Evolutionary conservation across 1,139 yeast genomes (phyloP).

Genomic region (Yamadazyma aaseri): DNA sequence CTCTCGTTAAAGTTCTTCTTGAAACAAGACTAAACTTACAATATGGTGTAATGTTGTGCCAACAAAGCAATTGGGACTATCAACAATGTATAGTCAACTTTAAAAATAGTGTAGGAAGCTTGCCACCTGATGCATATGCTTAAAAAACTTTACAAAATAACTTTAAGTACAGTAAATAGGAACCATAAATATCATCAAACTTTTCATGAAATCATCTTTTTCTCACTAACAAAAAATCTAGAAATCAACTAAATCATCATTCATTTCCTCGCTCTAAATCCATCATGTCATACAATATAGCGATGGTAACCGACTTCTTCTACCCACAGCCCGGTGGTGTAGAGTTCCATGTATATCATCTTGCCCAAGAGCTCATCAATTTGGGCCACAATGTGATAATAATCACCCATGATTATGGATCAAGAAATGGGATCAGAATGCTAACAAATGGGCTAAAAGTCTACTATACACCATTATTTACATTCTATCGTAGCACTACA

Average conservation of each 20-base stretch:
- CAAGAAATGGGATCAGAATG: conserved; percentile 76
- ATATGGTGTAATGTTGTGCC: conserved; percentile 80
- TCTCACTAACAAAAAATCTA: too few species aligned
- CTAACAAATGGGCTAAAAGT: conserved; percentile 90
- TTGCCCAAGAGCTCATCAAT: conserved; percentile 70
- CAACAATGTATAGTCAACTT: conserved; percentile 70
- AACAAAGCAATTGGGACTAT: conserved; percentile 86
- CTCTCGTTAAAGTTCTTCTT: conserved; percentile 61
- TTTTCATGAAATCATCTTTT: too few species aligned
- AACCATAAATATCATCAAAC: too few species aligned
- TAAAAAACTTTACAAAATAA: too few species aligned
- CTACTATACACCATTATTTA: conserved; percentile 82
- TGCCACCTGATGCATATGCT: conserved; percentile 44
- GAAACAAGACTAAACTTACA: conserved; percentile 78
- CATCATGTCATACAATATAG: conserved; percentile 38
- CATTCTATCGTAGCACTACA: conserved; percentile 77
- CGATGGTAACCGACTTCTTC: conserved; percentile 96
- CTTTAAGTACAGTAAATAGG: too few species aligned
- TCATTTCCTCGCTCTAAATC: too few species aligned
- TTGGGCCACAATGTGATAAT: conserved; percentile 91
- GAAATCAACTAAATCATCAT: too few species aligned
- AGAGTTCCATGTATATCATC: conserved; percentile 89
- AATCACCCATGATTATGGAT: conserved; percentile 84
- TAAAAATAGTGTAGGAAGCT: conserved; percentile 53
- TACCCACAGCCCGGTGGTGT: conserved; percentile 99